Base-by-base conservation (phyloP, 2,329 filamentous ascomycete species). In the Seiridium unicorne region DNA sequence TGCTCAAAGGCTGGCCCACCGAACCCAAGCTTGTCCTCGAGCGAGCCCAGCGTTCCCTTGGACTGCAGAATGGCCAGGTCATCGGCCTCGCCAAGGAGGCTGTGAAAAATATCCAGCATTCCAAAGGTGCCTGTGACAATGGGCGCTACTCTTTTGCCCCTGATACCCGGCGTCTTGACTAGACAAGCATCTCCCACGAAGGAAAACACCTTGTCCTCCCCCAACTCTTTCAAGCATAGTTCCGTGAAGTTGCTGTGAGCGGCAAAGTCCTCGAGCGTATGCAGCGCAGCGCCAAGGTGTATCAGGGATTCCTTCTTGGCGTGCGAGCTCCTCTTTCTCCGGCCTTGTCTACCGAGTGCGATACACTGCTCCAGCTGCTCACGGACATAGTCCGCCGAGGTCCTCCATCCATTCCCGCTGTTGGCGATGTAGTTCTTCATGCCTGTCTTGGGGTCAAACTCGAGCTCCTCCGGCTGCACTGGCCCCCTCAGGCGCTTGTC, bases 231-330 rank as follows among this genome's bases (percentile, higher is more conserved):
- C 44, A 84, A 67, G 11, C 78, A 80, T 26, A 84, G 77, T 65
- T 84, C 82, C 2, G 77, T 76, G 60, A 83, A 84, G 66, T 84
- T 84, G 36, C 80, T 81, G 62, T 84, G 82, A 0, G 82, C 82
- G 5, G 80, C 76, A 59, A 82, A 84, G 59, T 84, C 82, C 64
- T 84, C 81, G 5, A 83, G 72, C 40, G 80, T 82, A 64, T 84
- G 81, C 32, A 83, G 68, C 26, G 79, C 82, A 59, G 82, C 80
- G 2, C 82, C 82, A 0, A 84, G 74, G 64, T 65, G 67, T 7
- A 69, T 69, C 35, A 66, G 63, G 2, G 65, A 64, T 36, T 70
- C 68, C 48, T 68, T 70, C 26, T 58, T 62, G 3, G 64, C 63
- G 4, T 44, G 48, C 6, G 64, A 46, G 58, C 69, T 42, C 7